Conservation (phyloP, 2,329 filamentous ascomycete species). For the Diaporthe velutina region DNA sequence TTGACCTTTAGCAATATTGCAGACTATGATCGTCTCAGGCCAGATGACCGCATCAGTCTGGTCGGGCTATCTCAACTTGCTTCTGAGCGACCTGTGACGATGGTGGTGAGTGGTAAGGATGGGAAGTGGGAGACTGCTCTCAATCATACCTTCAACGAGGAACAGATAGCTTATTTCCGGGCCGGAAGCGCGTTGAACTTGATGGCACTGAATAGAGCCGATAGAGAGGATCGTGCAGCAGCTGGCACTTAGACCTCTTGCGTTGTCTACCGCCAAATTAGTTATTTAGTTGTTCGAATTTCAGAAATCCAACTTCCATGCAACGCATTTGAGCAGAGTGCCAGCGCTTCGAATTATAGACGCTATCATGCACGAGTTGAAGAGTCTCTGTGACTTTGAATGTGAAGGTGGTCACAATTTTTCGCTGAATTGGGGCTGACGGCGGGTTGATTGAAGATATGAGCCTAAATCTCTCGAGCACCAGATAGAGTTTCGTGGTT, state of each 20-base stretch:
- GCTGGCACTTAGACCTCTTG: too few relatives aligned
- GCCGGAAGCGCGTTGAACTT: slow-evolving; percentile 22
- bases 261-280: background rate
- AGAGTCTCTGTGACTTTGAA: too few relatives aligned
- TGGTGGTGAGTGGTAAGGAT: background rate
- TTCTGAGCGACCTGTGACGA: background rate
- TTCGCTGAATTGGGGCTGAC: too few relatives aligned
- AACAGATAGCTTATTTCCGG: slow-evolving; percentile 1
- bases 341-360: too few relatives aligned
- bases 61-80: background rate
- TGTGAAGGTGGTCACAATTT: too few relatives aligned
- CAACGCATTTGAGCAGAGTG: too few relatives aligned
- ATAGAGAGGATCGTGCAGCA: background rate
- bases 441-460: too few relatives aligned
- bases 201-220: background rate
- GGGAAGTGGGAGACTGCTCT: slow-evolving; percentile 3
- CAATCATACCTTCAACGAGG: slow-evolving; percentile 51
- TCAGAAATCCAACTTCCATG: too few relatives aligned
- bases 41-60: slow-evolving; percentile 3
- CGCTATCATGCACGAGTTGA: too few relatives aligned
- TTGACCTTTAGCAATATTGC: slow-evolving; percentile 55
- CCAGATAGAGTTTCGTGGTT: too few relatives aligned
- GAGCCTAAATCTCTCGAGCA: too few relatives aligned
- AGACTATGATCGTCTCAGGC: slow-evolving; percentile 10
- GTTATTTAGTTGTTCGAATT: background rate